These are phyloP conservation scores for Fusarium sp. DNA, from an alignment of 2,329 filamentous ascomycete genomes.

Conservation along the genomic window DNA sequence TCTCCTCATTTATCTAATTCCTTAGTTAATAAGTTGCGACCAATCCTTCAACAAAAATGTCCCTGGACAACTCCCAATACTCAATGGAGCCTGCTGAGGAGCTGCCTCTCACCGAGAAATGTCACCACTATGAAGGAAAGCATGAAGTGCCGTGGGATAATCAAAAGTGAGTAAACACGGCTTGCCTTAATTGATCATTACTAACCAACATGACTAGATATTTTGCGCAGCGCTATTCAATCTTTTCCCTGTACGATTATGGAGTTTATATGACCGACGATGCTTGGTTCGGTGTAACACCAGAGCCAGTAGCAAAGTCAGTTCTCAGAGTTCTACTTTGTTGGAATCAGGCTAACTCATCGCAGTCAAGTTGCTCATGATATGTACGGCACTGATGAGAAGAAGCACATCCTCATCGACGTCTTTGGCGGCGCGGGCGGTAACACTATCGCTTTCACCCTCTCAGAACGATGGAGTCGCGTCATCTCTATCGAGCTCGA, in stretches of 20 bases:
- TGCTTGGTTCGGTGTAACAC: slow-evolving; percentile 97
- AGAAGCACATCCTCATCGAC: slow-evolving; percentile 80
- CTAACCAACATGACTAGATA: slow-evolving; percentile 69
- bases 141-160: slow-evolving; percentile 84
- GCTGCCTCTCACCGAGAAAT: slow-evolving; percentile 70
- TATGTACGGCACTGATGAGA: slow-evolving; percentile 67
- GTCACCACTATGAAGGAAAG: slow-evolving; percentile 79
- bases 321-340: slow-evolving; percentile 43
- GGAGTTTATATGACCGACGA: slow-evolving; percentile 92
- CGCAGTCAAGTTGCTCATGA: slow-evolving; percentile 80
- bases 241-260: slow-evolving; percentile 89
- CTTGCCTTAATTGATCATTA: background rate
- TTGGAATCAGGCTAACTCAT: background rate
- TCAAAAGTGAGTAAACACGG: slow-evolving; percentile 74
- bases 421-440: slow-evolving; percentile 92
- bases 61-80: slow-evolving; percentile 35
- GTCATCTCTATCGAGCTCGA: slow-evolving; percentile 93
- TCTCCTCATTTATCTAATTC: slow-evolving; percentile 1
- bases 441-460: slow-evolving; percentile 94
- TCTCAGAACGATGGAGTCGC: slow-evolving; percentile 80
- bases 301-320: slow-evolving; percentile 88
- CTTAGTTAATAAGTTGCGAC: slow-evolving; percentile 10
- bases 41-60: slow-evolving; percentile 19
- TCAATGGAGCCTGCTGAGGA: slow-evolving; percentile 58
- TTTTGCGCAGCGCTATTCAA: slow-evolving; percentile 87